Percentiles rank a stretch among this genome's conserved stretches.
Conservation (phyloP, 805 yeast genomes). For the Suhomyces canberraensis region DNA sequence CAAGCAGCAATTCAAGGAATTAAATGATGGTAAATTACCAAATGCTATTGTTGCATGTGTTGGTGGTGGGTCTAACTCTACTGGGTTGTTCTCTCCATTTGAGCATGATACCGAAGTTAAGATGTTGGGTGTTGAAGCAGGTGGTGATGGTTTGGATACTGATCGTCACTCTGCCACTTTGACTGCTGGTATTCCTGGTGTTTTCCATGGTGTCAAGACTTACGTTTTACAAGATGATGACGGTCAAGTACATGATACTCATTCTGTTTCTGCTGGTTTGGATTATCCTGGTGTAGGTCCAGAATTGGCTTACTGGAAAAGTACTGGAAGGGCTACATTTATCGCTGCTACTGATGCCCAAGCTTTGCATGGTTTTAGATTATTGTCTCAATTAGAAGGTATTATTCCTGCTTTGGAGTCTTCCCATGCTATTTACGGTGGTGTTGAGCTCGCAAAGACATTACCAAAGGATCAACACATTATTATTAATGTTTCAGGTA, state of each 20-base stretch:
- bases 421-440: slow-evolving; percentile 94
- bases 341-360: slow-evolving; percentile 94
- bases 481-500: slow-evolving; percentile 89
- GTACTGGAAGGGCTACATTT: slow-evolving; percentile 87
- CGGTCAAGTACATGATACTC: slow-evolving; percentile 97
- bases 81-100: slow-evolving; percentile 95
- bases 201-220: slow-evolving; percentile 95
- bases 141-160: slow-evolving; percentile 94
- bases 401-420: slow-evolving; percentile 98
- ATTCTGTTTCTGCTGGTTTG: slow-evolving; percentile 96
- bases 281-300: slow-evolving; percentile 99
- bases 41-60: slow-evolving; percentile 97
- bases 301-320: slow-evolving; percentile 93
- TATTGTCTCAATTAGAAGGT: slow-evolving; percentile 91
- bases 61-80: slow-evolving; percentile 97
- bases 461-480: slow-evolving; percentile 76
- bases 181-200: slow-evolving; percentile 95
- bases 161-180: slow-evolving; percentile 91
- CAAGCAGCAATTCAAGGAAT: slow-evolving; percentile 78
- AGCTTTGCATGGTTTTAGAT: slow-evolving; percentile 86
- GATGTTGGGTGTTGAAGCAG: slow-evolving; percentile 95
- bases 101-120: slow-evolving; percentile 75
- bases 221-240: slow-evolving; percentile 86
- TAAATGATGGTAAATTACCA: slow-evolving; percentile 81
- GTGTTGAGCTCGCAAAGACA: slow-evolving; percentile 78